Evolutionary conservation across 805 yeast genomes (phyloP).

Genomic region (Wickerhamiella spandovensis): DNA sequence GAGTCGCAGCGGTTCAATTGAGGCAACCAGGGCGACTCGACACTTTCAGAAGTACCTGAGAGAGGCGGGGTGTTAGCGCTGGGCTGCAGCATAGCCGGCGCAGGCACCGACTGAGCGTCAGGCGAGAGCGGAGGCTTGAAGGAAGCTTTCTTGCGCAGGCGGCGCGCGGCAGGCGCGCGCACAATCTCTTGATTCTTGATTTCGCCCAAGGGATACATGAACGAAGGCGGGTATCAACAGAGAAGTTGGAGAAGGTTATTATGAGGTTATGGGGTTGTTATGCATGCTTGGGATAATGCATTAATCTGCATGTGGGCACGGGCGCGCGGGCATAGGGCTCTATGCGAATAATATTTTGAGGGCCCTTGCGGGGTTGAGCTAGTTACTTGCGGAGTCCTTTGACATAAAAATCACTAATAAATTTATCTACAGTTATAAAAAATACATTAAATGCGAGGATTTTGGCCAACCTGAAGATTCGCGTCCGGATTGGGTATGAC

Average conservation of each 20-base stretch:
- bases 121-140: background rate
- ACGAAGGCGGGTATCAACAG: background rate
- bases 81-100: background rate
- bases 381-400: no score
- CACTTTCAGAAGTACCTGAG: background rate
- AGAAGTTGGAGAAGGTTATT: background rate
- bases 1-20: background rate
- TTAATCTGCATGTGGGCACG: background rate
- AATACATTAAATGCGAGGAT: background rate
- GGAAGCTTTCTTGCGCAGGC: background rate
- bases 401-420: no score
- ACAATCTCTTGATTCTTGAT: background rate
- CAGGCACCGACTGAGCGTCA: background rate
- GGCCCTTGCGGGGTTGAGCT: no score
- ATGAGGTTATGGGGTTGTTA: background rate
- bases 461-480: background rate
- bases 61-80: background rate
- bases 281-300: background rate
- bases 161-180: background rate
- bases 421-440: no score
- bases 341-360: background rate
- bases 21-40: background rate
- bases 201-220: background rate
- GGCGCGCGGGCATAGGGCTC: no score
- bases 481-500: background rate